phyloP scores from a whole-genome alignment of 2,329 filamentous ascomycete species.

The Pezizomycotina sp. region DNA sequence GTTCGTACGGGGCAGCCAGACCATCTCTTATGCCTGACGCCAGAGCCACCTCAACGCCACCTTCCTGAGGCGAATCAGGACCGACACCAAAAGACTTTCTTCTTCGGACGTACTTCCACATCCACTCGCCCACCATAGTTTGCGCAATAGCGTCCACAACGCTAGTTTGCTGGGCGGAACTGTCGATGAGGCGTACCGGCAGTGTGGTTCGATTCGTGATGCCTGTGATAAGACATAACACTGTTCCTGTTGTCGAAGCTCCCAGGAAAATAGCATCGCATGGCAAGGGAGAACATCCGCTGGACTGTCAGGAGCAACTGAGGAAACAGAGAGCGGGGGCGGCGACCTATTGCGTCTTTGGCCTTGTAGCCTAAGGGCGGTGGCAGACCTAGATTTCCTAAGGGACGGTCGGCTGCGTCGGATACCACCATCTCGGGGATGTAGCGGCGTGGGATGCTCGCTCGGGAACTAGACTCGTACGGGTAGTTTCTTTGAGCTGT shows the following conservation, averaged over 20 bases:
- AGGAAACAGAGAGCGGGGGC: constrained; percentile 49
- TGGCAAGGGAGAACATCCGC: constrained; percentile 42
- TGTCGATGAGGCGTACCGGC: constrained; percentile 35
- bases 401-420: constrained; percentile 31
- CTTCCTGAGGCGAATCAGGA: constrained; percentile 43
- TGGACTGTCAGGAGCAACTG: constrained; percentile 52
- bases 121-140: constrained; percentile 96
- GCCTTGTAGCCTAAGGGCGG: constrained; percentile 42
- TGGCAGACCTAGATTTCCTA: constrained; percentile 72
- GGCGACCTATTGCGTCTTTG: constrained; percentile 43
- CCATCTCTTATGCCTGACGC: too few species aligned
- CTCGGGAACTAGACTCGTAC: constrained; percentile 49
- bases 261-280: constrained; percentile 30
- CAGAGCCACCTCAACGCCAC: constrained; percentile 68
- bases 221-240: constrained; percentile 14
- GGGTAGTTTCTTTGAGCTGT: constrained; percentile 64
- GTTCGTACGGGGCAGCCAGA: constrained; percentile 92
- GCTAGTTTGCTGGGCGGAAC: constrained; percentile 49
- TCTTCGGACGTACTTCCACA: constrained; percentile 78
- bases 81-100: constrained; percentile 75
- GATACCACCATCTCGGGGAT: constrained; percentile 35
- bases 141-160: constrained; percentile 95
- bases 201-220: constrained; percentile 19
- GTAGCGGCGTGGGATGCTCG: constrained; percentile 35
- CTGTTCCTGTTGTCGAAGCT: constrained; percentile 32